A percentile compares a stretch with the other conserved stretches of the same genome.
phyloP scores from a whole-genome alignment of 2,329 filamentous ascomycete species.

The Neonectria magnoliae region DNA sequence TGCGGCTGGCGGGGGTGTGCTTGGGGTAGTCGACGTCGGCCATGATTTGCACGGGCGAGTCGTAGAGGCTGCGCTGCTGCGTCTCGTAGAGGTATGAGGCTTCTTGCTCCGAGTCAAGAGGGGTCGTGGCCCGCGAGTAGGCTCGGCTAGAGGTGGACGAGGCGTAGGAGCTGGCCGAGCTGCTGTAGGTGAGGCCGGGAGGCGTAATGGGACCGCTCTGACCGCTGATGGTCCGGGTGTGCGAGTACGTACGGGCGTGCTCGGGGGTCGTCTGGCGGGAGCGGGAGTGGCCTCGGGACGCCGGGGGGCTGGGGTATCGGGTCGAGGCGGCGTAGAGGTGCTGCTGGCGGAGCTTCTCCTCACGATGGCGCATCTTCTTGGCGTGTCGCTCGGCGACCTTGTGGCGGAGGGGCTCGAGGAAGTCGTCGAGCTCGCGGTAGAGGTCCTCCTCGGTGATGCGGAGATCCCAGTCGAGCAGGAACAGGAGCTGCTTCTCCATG shows the following conservation, averaged over 20 bases:
- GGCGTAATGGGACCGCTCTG: conserved; percentile 46
- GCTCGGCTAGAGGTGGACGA: conserved; percentile 60
- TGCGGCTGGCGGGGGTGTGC: conserved; percentile 44
- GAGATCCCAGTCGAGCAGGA: conserved; percentile 93
- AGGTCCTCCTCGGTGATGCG: conserved; percentile 87
- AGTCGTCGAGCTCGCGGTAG: conserved; percentile 85
- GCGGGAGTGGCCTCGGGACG: conserved; percentile 56
- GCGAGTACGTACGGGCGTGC: conserved; percentile 47
- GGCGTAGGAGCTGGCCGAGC: conserved; percentile 61
- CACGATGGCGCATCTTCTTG: conserved; percentile 60
- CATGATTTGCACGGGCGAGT: conserved; percentile 60
- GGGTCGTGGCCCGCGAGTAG: conserved; percentile 63
- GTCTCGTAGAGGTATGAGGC: conserved; percentile 52
- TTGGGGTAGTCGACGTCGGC: conserved; percentile 53
- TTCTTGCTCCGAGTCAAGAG: conserved; percentile 57
- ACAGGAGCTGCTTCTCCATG: conserved; percentile 98
- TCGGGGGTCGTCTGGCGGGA: conserved; percentile 55
- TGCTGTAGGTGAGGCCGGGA: conserved; percentile 61
- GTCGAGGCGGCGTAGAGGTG: conserved; percentile 49
- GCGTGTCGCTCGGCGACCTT: conserved; percentile 63
- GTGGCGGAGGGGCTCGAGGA: conserved; percentile 84
- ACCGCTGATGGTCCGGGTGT: conserved; percentile 48
- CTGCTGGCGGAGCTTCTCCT: conserved; percentile 56
- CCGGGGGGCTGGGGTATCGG: conserved; percentile 58
- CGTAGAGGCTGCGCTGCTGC: conserved; percentile 56